Evolutionary conservation across 164 flowering plant species (phyloP).

Genomic region (Sextonia rubra): DNA sequence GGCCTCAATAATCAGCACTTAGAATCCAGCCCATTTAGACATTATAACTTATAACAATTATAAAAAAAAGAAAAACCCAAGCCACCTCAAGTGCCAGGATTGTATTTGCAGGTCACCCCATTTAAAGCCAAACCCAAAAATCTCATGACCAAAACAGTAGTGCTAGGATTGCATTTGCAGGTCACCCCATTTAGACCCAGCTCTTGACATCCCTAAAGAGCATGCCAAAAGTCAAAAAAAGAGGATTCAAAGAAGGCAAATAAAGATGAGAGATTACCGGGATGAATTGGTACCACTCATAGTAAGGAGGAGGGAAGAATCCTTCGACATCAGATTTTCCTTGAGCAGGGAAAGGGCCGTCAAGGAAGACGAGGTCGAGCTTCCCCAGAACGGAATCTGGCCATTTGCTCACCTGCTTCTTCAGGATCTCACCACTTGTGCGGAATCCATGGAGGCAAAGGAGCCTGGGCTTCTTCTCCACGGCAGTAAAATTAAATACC

Average conservation of each 20-base stretch:
- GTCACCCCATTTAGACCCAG: no score
- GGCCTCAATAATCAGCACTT: no score
- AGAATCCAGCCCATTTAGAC: no score
- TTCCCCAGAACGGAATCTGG: conserved; percentile 43
- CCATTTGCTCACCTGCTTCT: conserved; percentile 63
- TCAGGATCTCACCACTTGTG: conserved; percentile 61
- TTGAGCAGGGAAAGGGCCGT: conserved; percentile 56
- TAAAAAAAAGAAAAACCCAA: no score
- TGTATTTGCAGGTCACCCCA: no score
- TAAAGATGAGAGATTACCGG: conserved; percentile 29
- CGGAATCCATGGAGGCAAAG: conserved; percentile 82
- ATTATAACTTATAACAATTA: no score
- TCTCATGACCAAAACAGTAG: no score
- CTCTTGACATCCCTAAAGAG: no score
- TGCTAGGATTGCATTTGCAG: no score
- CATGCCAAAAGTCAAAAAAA: no score
- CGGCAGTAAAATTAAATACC: not conserved
- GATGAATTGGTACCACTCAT: conserved; percentile 84
- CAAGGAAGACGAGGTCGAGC: conserved; percentile 62
- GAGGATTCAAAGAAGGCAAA: not conserved
- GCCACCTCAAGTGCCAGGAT: no score
- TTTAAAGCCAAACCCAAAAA: no score
- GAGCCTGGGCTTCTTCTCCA: conserved; percentile 42
- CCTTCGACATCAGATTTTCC: conserved; percentile 81
- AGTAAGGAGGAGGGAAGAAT: conserved; percentile 82